Evolutionary conservation across 768 basidiomycete genomes (phyloP), one percentile per base, ranked within the genome.

Genomic region (Tephrocybe sp.): DNA sequence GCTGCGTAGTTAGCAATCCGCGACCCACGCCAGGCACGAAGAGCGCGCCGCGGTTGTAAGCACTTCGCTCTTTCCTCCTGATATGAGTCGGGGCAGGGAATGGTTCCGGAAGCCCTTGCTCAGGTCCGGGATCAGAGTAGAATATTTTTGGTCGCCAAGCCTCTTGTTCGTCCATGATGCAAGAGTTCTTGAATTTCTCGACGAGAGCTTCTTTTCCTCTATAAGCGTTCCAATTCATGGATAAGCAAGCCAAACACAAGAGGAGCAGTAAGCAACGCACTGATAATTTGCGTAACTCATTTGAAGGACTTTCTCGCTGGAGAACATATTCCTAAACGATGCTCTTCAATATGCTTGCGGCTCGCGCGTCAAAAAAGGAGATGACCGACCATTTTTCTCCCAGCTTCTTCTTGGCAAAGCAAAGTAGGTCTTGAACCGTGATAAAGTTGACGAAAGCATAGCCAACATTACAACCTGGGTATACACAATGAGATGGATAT

Each of bases 271-370:
- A 40, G 45, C 26, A n/a, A 77, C 89, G 47, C 55, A 92, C 91
- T 94, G 92, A 62, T 90, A 93, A 58, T 91, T 93, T 3, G 93
- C 93, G 63, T 93, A 95, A 58, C 87, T 88, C 86, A 93, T 91
- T 61, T 93, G 88, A 46, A 93, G 69, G 8, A 93, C 85, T 62
- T 95, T 95, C 68, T 94, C 90, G 54, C 90, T 92, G 8, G 88
- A 88, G 64, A 90, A 93, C 84, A 91, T 85, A 63, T 95, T 93
- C 90, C 90, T 92, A 64, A 26, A 48, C 38, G 43, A 59, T 33
- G n/a, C n/a, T n/a, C n/a, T n/a, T 52, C 38, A 44, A 42, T 36
- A 28, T 23, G 11, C n/a, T n/a, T 12, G 28, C 28, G 5, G 28
- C 12, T 17, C 20, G 11, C 33, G 15, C 21, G 34, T 53, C 26